Evolutionary conservation across 2,329 filamentous ascomycete genomes (phyloP), one percentile per base, ranked within the genome.

Genomic region (Cladosporium sp.): DNA sequence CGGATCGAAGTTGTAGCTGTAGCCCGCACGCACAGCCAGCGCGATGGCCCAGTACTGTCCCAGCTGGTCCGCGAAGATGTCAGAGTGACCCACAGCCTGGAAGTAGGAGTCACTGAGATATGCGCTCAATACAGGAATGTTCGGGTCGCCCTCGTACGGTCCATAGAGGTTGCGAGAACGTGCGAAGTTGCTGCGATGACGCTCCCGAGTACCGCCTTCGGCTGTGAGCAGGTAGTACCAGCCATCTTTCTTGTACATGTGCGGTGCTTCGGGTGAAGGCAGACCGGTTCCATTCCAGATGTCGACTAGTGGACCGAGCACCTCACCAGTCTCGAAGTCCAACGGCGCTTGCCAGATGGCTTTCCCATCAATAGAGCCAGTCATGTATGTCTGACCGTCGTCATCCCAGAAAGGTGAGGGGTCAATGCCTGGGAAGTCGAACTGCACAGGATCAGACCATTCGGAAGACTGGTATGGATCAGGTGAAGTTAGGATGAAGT

Each of bases 361-460:
- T 20, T 38, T 61, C 38, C 55, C 59, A 56, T 51, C 59, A 51
- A 50, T 51, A 5, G 64, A 64, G 14, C 64, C 75, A 5, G 69
- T 68, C 2, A 82, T 76, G 60, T 84, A 85, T 0, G 77, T 72
- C 59, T 75, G 80, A 1, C 82, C 83, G 55, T 85, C 78, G 0
- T 77, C 76, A 52, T 85, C 80, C 79, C 82, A 85, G 64, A 83
- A 82, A 7, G 79, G 76, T 36, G 76, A 78, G 0, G 82, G 80
- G 55, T 86, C 84, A 55, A 82, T 82, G 1, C 79, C 80, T 19
- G 51, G 42, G 17, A 64, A 61, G 25, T 78, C 71, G 63, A 82
- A 82, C 59, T 78, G 76, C 0, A 78, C 66, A 0, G 81, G 77
- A 55, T 80, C 73, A 0, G 75, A 75, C 81, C 81, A 84, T 0